Base-by-base conservation (phyloP, 805 yeast genomes). In the Priceomyces medius region DNA sequence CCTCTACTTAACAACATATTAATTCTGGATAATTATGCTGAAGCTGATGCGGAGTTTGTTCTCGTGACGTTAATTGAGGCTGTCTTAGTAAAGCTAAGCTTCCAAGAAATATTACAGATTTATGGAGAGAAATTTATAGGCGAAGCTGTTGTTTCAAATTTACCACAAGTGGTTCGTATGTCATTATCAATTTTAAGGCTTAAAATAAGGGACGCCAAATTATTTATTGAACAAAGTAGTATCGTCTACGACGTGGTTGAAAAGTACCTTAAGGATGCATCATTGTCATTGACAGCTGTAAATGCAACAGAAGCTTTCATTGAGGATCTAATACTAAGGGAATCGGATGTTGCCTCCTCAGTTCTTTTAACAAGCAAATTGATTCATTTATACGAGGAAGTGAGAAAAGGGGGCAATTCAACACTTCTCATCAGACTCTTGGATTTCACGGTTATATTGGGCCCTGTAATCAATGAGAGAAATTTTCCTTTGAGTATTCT, bases 401-500 rank as follows among this genome's bases (percentile, higher is more conserved):
- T 40, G 6, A 47, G 51, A 33, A 18, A 28, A 4, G 28, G 27
- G 9, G 32, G 35, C 18, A 45, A 53, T 20, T 37, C 61, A 4
- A 51, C 52, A 9, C 39, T 57, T 13, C 20, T 48, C 13, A 47
- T 59, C 3, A 37, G 64, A 18, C 45, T 53, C 10, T 40, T 55
- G 26, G 60, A 56, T 39, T 54, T 43, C 23, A 19, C 50, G 8
- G 32, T 46, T 10, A 23, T 53, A 2, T 16, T 59, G 3, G 35
- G 49, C 12, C 54, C 56, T 6, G 20, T 42, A 17, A 13, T 49
- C 18, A 31, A 35, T 21, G 13, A 18, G 14, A 10, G 13, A 9
- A 28, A 16, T n/a, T 40, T 40, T 6, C 37, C 42, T 20, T n/a
- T 38, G 34, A 9, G 35, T 8, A 6, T 24, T 3, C 51, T 50